Base-by-base conservation (phyloP, 2,329 filamentous ascomycete species). In the Hypoxylon sp. region DNA sequence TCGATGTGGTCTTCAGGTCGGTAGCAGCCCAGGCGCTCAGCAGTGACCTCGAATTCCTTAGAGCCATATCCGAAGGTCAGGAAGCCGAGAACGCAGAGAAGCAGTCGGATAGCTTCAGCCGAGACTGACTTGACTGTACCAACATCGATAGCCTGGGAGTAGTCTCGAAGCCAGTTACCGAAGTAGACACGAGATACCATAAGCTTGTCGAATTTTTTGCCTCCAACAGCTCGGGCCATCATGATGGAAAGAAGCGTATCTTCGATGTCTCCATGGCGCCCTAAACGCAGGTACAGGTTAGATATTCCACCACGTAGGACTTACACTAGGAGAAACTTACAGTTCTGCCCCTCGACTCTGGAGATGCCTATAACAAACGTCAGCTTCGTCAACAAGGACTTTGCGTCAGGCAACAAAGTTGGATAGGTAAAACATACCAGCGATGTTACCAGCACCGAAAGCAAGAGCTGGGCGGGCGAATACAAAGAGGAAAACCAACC, bases 161-260 rank as follows among this genome's bases (percentile, higher is more conserved):
- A 98, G 81, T 98, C 94, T 66, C 87, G 89, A 35, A 97, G 88
- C 94, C 94, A 97, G 84, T 97, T 98, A 71, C 94, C 94, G 83
- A 98, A 98, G 84, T 98, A 98, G 70, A 97, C 92, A 68, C 94
- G 89, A 71, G 94, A 92, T 69, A 97, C 92, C 77, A 91, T 92
- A 76, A 97, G 88, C 83, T 96, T 96, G 84, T 88, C 89, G 82
- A 97, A 97, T 77, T 94, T 97, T 84, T 94, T 94, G 73, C 84
- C 83, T 72, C 83, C 83, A 68, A 85, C 79, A 73, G 82, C 83
- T 51, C 79, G 82, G 56, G 85, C 85, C 81, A 86, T 85, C 51
- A 90, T 81, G 29, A 97, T 84, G 67, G 88, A 90, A 65, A 97
- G 88, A 61, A 97, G 89, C 35, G 92, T 91, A 83, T 98, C 94